phyloP scores from a whole-genome alignment of 2,329 filamentous ascomycete species.

The Verruconis gallopava region DNA sequence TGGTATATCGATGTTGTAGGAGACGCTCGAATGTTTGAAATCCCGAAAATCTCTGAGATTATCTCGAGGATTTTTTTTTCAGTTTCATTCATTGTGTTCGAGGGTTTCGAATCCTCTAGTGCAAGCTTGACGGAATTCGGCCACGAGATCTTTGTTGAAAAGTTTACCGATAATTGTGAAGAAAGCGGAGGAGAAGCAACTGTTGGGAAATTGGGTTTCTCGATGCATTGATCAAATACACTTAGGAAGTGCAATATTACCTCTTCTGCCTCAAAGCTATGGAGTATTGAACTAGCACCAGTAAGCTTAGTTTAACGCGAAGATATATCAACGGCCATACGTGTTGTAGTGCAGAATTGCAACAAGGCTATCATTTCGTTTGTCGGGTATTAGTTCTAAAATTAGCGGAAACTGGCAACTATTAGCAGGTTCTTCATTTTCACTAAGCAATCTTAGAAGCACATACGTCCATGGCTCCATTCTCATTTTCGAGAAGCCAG shows the following conservation, averaged over 20 bases:
- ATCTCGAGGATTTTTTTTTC: too few species aligned
- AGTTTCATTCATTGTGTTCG: too few species aligned
- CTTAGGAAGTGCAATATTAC: background rate
- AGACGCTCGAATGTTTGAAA: too few species aligned
- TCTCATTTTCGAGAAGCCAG: conserved; percentile 39
- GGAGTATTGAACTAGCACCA: background rate
- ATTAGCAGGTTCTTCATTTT: background rate
- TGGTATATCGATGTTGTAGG: conserved; percentile 55
- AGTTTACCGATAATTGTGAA: too few species aligned
- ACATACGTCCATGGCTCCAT: conserved; percentile 54
- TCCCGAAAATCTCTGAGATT: too few species aligned
- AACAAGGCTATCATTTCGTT: conserved; percentile 6
- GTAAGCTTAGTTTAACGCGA: background rate
- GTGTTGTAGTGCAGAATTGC: conserved; percentile 5
- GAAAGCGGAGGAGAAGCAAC: too few species aligned
- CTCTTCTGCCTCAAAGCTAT: background rate
- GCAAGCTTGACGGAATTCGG: too few species aligned
- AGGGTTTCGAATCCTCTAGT: too few species aligned
- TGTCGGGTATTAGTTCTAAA: conserved; percentile 10
- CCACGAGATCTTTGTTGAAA: too few species aligned
- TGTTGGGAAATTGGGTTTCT: background rate
- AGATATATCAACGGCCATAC: conserved; percentile 1
- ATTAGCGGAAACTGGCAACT: conserved; percentile 9
- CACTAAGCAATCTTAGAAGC: background rate
- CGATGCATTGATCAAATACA: background rate